A percentile compares a stretch with the other conserved stretches of the same genome.
Conservation (phyloP, 345 rosid species). For the Eucalyptus virginea region DNA sequence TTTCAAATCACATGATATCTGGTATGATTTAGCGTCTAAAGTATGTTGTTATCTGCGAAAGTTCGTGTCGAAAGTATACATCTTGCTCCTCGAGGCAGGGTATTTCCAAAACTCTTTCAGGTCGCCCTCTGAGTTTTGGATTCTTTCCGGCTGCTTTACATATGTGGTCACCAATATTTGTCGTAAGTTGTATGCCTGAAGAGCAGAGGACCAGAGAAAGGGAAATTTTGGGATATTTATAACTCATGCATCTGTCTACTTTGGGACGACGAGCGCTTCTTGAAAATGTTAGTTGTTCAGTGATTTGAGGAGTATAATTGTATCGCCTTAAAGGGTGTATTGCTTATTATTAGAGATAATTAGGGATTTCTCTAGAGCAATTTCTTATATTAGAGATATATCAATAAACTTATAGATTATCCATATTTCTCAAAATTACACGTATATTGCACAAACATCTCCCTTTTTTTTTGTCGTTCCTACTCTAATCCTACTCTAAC, state of each 20-base stretch:
- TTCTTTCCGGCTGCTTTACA: background rate
- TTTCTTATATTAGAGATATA: too few species aligned
- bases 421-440: background rate
- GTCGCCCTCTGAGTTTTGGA: background rate
- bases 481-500: too few species aligned
- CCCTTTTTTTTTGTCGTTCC: too few species aligned
- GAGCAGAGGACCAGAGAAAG: background rate
- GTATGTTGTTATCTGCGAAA: too few species aligned
- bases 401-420: too few species aligned
- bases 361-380: background rate
- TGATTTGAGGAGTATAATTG: background rate
- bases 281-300: background rate
- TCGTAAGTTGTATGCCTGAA: background rate
- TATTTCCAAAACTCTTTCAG: too few species aligned
- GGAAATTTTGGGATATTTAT: background rate
- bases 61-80: too few species aligned
- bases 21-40: background rate
- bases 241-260: background rate
- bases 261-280: background rate
- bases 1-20: background rate
- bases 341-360: background rate
- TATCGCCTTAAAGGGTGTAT: background rate
- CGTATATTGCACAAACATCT: rapidly evolving
- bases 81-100: background rate
- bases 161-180: background rate